Base-by-base conservation (phyloP, 192 early-diverging fungal genomes). In the Podila horticola region DNA sequence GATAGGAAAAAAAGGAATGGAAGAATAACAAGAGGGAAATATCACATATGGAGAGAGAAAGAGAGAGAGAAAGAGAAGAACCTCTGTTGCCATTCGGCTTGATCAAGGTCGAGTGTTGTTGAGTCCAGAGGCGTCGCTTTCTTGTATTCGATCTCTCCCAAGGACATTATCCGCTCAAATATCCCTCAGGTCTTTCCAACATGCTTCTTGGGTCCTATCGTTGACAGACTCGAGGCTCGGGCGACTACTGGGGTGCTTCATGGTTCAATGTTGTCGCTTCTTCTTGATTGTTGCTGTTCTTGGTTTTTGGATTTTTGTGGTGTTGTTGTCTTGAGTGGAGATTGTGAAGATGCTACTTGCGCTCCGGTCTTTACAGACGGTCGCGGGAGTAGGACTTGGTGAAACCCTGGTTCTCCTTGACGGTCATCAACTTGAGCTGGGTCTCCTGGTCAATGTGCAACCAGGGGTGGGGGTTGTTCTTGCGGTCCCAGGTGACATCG, bases 401-500 rank as follows among this genome's bases (percentile, higher is more conserved):
- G 58, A 87, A 90, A 66, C 86, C 86, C 68, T 88, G 87, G 69
- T 82, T 84, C 59, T 88, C 86, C 76, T 87, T 87, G 60, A 88
- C 82, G 60, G 86, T 83, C 77, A 87, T 84, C 30, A 88, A 61
- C 85, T 90, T 90, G 72, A 88, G 84, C 71, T 90, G 87, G 33
- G 85, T 87, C 64, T 86, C 81, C 64, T 90, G 82, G 72, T 90
- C 82, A 81, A 90, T 82, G 84, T 90, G 70, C 77, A 84, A 82
- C 89, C 89, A 90, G 65, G 84, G 85, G 64, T 85, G 69, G 33
- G 85, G 85, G 77, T 86, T 86, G 69, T 86, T 86, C 41, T 69
- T 72, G 71, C 81, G 84, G 72, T 88, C 89, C 89, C 89, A 90
- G 69, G 86, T 84, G 72, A 88, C 87, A 66, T 90, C 88, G 77